Conservation (phyloP, 108 stramenopile species). For the Cyclotella baltica region DNA sequence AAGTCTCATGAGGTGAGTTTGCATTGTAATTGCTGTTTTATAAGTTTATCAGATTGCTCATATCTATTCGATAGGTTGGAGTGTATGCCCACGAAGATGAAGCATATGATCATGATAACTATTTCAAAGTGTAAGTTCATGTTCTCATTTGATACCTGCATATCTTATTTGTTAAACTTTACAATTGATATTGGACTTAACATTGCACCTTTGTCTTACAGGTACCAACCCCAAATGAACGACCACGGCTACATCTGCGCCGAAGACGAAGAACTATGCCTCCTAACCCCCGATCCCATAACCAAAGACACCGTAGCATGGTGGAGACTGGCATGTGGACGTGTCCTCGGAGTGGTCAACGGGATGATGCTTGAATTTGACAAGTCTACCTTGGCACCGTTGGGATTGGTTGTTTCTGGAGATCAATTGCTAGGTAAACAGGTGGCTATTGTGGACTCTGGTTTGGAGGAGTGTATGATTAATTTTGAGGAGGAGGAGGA, state of each 20-base stretch:
- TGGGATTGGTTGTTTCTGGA: slow-evolving; percentile 68
- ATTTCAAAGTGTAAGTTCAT: slow-evolving; percentile 67
- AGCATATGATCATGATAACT: slow-evolving; percentile 79
- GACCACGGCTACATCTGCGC: slow-evolving; percentile 55
- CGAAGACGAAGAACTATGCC: slow-evolving; percentile 49
- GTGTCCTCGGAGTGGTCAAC: slow-evolving; percentile 79
- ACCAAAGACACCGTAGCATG: slow-evolving; percentile 71
- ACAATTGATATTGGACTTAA: too few relatives aligned
- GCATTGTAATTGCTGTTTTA: background rate
- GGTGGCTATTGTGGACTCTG: slow-evolving; percentile 58
- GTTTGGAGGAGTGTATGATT: slow-evolving; percentile 50
- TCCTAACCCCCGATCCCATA: slow-evolving; percentile 43
- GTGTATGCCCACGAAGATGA: slow-evolving; percentile 77
- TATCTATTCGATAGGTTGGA: slow-evolving; percentile 16
- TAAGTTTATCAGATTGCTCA: background rate
- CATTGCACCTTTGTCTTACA: background rate
- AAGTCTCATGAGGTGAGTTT: slow-evolving; percentile 45
- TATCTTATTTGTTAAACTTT: too few relatives aligned
- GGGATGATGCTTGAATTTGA: slow-evolving; percentile 84
- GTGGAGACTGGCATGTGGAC: slow-evolving; percentile 72
- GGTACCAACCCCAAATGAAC: slow-evolving; percentile 58
- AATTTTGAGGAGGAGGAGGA: slow-evolving; percentile 52
- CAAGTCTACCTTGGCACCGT: slow-evolving; percentile 65
- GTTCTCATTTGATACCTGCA: background rate
- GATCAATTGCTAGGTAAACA: slow-evolving; percentile 65